Base-by-base conservation (phyloP, 306 rosid genomes). In the Quercus ilex region DNA sequence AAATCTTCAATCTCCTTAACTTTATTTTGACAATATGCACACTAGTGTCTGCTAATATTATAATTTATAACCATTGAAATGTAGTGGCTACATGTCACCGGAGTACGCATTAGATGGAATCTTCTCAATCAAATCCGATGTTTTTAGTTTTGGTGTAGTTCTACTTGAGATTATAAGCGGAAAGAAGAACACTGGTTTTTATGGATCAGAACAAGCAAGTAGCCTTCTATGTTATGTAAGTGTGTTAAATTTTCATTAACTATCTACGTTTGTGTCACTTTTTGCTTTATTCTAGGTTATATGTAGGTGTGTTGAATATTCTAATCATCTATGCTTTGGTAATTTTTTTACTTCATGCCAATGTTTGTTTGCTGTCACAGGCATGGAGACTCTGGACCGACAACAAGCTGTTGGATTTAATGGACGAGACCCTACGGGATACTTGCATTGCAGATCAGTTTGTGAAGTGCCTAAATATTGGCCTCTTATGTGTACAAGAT, bases 111-210 rank as follows among this genome's bases (percentile, higher is more conserved):
- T 85, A 52, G 90, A 87, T 0, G 91, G 91, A 62, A 0, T 69
- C 18, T 90, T 88, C 60, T 90, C 92, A 1, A 64, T 77, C 18
- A 90, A 90, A 69, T 86, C 89, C 0, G 92, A 88, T 18, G 88
- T 86, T 6, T 90, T 85, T 77, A 88, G 94, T 69, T 90, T 88
- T 23, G 92, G 94, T 3, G 89, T 90, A n/a, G 86, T 90, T 5
- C 33, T 90, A 1, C 75, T 90, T 14, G 91, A 88, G 80, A 83
- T 90, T 69, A 57, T 90, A 1, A 83, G 91, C 1, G 91, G 91
- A 7, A 90, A 78, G 77, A 80, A 55, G 86, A 87, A 88, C 63
- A 82, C 92, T 0, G 81, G 91, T 60, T 85, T 88, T 41, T 86
- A 69, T 52, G 72, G 83, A 8, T 83, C 78, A 5, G 58, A 83